phyloP scores from a whole-genome alignment of 75 land plant species.

The Pinus taeda region DNA sequence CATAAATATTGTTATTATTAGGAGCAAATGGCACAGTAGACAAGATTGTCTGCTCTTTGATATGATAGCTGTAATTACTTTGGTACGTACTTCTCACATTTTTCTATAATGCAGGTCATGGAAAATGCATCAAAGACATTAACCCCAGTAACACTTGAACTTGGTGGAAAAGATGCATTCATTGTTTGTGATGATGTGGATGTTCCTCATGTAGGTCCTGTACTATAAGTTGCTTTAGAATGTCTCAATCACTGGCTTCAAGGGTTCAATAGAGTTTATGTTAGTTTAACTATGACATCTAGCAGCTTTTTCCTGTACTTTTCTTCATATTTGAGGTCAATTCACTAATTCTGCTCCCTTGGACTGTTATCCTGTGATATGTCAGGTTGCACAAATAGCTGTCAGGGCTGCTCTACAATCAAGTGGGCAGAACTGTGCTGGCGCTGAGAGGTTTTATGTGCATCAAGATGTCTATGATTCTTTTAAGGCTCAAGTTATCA shows the following conservation, averaged over 20 bases:
- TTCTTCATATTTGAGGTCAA: background rate
- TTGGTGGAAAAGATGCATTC: slow-evolving; percentile 96
- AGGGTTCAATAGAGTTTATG: background rate
- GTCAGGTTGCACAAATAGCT: slow-evolving; percentile 87
- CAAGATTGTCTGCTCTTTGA: background rate
- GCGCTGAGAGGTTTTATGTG: slow-evolving; percentile 95
- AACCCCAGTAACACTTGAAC: slow-evolving; percentile 83
- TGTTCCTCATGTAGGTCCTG: slow-evolving; percentile 55
- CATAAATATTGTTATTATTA: background rate
- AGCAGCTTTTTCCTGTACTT: background rate
- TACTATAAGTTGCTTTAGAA: background rate
- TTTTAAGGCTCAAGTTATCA: slow-evolving; percentile 67
- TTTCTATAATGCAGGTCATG: slow-evolving; percentile 65
- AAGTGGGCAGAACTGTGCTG: slow-evolving; percentile 97
- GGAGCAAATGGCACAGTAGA: background rate
- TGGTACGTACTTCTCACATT: background rate
- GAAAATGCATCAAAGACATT: slow-evolving; percentile 75
- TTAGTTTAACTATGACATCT: background rate
- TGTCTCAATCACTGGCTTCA: background rate
- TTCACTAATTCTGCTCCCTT: background rate
- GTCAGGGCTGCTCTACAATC: slow-evolving; percentile 81
- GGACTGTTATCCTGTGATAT: background rate
- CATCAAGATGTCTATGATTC: slow-evolving; percentile 58
- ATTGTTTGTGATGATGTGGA: slow-evolving; percentile 95
- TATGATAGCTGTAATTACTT: background rate